A percentile compares a stretch with the other conserved stretches of the same genome.
Conservation (phyloP, 257 asterid species). For the Primulina eburnea region DNA sequence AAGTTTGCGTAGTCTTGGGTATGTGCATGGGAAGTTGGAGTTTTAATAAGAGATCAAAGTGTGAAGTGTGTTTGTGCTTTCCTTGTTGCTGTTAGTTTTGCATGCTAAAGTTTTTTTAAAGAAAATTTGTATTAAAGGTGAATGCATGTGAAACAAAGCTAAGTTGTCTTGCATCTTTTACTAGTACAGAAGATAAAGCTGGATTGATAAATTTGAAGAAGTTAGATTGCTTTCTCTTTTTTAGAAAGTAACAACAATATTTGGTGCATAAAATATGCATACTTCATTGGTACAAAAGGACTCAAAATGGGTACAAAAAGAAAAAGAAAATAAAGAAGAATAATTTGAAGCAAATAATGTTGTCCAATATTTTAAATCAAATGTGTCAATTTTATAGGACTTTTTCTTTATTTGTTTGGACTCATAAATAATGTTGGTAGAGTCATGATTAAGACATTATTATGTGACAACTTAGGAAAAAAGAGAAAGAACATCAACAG, state of each 20-base stretch:
- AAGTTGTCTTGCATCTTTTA: constrained; percentile 59
- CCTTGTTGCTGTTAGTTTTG: constrained; percentile 80
- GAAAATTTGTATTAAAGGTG: constrained; percentile 51
- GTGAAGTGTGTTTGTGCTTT: constrained; percentile 61
- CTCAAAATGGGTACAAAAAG: neutral
- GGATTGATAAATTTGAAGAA: constrained; percentile 43
- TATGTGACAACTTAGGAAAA: constrained; percentile 45
- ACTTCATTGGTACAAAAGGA: neutral
- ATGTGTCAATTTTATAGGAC: neutral
- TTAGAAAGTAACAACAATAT: constrained; percentile 34
- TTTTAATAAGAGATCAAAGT: constrained; percentile 36
- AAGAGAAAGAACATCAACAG: constrained; percentile 30
- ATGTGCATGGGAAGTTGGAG: constrained; percentile 25
- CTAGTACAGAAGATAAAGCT: constrained; percentile 51
- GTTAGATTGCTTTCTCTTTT: constrained; percentile 58
- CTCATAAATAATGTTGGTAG: constrained; percentile 2
- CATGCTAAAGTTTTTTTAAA: constrained; percentile 38
- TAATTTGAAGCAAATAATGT: neutral
- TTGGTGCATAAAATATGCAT: neutral
- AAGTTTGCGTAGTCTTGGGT: neutral
- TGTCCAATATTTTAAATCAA: neutral
- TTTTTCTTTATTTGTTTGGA: constrained; percentile 10
- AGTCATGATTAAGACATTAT: constrained; percentile 14
- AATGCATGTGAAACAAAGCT: constrained; percentile 90
- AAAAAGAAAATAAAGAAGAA: too few relatives aligned